Evolutionary conservation across 169 alveolate genomes (phyloP).

Genomic region (Eimeria brunetti): DNA sequence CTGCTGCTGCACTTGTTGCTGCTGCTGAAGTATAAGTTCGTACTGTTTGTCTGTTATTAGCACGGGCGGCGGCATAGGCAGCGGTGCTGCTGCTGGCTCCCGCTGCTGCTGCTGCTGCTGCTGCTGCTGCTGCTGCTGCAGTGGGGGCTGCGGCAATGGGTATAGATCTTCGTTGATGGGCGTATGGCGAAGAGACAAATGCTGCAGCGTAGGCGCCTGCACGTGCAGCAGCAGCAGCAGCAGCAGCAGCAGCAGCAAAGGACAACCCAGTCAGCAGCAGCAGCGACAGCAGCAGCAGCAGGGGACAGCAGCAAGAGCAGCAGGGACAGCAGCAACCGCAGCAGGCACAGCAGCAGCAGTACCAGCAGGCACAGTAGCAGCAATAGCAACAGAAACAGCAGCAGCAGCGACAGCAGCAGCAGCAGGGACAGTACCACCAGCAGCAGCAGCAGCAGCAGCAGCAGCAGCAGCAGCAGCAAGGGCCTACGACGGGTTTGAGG

Average conservation of each 20-base stretch:
- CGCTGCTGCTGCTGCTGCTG: background rate
- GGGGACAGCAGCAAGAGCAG: background rate
- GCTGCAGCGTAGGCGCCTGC: slow-evolving; percentile 47
- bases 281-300: background rate
- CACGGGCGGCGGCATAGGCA: background rate
- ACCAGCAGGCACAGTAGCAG: background rate
- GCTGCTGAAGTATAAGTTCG: background rate
- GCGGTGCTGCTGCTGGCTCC: slow-evolving; percentile 14
- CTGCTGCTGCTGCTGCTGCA: slow-evolving; percentile 29
- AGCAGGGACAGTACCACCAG: background rate
- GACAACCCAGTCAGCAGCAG: background rate
- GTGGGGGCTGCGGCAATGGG: slow-evolving; percentile 15
- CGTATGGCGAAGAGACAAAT: slow-evolving; percentile 7
- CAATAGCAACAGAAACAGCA: background rate
- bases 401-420: slow-evolving; percentile 33
- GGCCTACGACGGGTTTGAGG: slow-evolving; percentile 17
- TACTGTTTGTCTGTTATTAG: background rate
- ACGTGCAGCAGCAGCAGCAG: slow-evolving; percentile 19
- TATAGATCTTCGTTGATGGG: background rate
- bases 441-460: slow-evolving; percentile 49
- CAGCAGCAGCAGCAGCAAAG: slow-evolving; percentile 14
- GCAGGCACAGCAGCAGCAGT: too few relatives aligned
- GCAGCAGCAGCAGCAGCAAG: slow-evolving; percentile 52
- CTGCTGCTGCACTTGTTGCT: slow-evolving; percentile 47
- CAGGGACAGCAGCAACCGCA: too few relatives aligned